These are phyloP conservation scores for Casuarina equisetifolia DNA, from an alignment of 306 rosid genomes.

Conservation along the genomic window DNA sequence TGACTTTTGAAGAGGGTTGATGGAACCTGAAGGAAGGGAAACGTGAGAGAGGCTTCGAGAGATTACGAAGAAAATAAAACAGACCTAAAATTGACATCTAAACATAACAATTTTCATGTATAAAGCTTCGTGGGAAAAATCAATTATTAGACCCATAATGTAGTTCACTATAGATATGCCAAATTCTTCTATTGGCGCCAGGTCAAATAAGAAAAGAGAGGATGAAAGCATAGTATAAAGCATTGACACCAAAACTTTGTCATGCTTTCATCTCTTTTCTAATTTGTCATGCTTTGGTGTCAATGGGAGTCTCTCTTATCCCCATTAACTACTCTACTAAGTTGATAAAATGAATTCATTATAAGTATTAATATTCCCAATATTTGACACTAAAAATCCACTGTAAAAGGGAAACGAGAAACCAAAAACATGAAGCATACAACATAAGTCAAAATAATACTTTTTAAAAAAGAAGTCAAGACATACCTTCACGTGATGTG, in stretches of 20 bases:
- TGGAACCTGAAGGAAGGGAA: slow-evolving; percentile 54
- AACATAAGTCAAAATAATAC: background rate
- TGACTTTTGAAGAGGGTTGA: slow-evolving; percentile 60
- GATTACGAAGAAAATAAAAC: slow-evolving; percentile 16
- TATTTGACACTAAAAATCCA: background rate
- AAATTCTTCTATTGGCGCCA: background rate
- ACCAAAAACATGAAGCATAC: slow-evolving; percentile 7
- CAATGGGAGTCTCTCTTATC: no score
- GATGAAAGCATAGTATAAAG: background rate
- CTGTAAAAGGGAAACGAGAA: background rate
- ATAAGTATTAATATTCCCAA: background rate
- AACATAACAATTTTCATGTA: background rate
- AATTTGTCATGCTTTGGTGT: no score
- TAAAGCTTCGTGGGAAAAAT: background rate
- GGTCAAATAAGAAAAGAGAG: background rate
- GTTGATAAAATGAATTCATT: background rate
- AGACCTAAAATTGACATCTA: slow-evolving; percentile 6
- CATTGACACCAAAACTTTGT: background rate
- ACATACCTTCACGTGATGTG: slow-evolving; percentile 92
- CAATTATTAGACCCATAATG: background rate
- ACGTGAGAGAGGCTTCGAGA: slow-evolving; percentile 12
- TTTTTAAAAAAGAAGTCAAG: slow-evolving; percentile 4
- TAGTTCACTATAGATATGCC: background rate
- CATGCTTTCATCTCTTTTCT: no score
- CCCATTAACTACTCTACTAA: background rate